A percentile compares a stretch with the other conserved stretches of the same genome.
phyloP scores from a whole-genome alignment of 768 basidiomycete species.

The Coprinopsis strossmayeri region DNA sequence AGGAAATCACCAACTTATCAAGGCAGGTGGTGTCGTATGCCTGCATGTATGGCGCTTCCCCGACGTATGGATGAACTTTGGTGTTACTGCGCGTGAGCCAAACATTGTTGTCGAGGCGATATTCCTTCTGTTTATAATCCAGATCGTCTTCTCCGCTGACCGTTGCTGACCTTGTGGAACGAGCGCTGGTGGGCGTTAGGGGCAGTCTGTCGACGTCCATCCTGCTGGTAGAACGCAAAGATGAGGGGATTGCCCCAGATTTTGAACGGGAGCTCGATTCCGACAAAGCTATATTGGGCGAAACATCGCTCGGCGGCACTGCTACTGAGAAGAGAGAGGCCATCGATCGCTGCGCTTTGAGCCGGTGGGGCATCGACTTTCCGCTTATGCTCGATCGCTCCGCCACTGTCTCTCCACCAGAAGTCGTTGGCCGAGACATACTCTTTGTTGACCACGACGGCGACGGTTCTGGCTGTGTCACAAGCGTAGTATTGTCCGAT shows the following conservation, averaged over 20 bases:
- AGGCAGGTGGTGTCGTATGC: conserved; percentile 50
- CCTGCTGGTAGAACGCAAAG: conserved; percentile 7
- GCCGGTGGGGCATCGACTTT: conserved; percentile 7
- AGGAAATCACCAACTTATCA: conserved; percentile 44
- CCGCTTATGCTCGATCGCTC: conserved; percentile 2
- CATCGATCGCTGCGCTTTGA: conserved; percentile 34
- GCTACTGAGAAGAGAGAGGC: conserved; percentile 24
- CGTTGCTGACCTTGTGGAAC: neutral
- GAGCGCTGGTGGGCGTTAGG: neutral
- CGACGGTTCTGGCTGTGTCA: conserved; percentile 8
- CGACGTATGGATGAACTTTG: conserved; percentile 49
- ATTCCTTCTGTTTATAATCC: conserved; percentile 15
- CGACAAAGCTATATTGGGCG: conserved; percentile 4
- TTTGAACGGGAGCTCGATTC: conserved; percentile 4
- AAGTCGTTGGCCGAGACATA: conserved; percentile 12
- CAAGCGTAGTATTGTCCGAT: conserved; percentile 5
- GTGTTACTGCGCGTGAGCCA: conserved; percentile 39
- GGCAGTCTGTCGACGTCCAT: conserved; percentile 3
- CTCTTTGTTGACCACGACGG: neutral
- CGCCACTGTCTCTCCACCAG: neutral
- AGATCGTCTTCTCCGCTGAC: conserved; percentile 14
- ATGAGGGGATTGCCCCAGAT: conserved; percentile 2
- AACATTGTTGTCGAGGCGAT: conserved; percentile 24
- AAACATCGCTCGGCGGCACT: conserved; percentile 4
- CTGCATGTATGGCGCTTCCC: conserved; percentile 56